Evolutionary conservation across 2,329 filamentous ascomycete species (phyloP).

Genomic region (Chrysoporthe cubensis): DNA sequence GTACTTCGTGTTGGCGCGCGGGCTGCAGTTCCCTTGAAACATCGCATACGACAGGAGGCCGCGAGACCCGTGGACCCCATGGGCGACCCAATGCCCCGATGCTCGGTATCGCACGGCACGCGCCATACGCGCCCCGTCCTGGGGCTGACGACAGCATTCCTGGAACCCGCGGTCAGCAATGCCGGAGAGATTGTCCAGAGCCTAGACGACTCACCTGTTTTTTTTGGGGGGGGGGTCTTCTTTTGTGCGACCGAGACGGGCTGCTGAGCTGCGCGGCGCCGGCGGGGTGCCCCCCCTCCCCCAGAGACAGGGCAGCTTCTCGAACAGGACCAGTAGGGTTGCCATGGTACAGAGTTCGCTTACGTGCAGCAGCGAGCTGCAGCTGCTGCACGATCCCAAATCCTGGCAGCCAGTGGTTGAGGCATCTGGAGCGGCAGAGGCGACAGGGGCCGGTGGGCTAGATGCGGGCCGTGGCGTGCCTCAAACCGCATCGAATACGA

Average conservation of each 20-base stretch:
- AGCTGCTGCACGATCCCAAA: conserved; percentile 10
- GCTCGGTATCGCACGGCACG: background rate
- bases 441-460: conserved; percentile 3
- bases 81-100: background rate
- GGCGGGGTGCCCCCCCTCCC: background rate
- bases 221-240: background rate
- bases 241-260: background rate
- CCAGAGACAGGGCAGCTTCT: background rate
- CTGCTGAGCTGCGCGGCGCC: background rate
- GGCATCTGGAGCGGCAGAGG: background rate
- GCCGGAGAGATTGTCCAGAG: background rate
- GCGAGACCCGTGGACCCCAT: background rate
- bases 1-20: background rate
- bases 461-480: conserved; percentile 8
- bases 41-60: background rate
- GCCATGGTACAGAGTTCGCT: background rate
- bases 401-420: background rate
- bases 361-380: conserved; percentile 7
- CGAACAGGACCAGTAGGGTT: background rate
- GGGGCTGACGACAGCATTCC: background rate
- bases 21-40: background rate
- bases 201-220: background rate
- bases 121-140: background rate
- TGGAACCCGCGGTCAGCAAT: background rate
- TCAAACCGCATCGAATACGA: conserved; percentile 10